phyloP scores from a whole-genome alignment of 495 filamentous ascomycete genomes.

The Penicillium cinerascens region DNA sequence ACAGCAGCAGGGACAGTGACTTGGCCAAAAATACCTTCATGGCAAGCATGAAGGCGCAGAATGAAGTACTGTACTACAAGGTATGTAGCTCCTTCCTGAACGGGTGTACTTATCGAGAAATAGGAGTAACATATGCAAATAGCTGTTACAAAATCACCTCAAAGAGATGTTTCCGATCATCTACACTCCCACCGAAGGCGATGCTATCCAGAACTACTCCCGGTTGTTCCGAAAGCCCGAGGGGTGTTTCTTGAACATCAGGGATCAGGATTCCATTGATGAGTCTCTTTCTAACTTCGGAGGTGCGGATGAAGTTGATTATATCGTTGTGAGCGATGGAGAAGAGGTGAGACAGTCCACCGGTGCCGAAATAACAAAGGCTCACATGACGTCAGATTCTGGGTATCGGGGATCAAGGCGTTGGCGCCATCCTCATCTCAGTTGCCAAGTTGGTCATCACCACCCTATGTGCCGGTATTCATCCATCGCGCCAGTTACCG shows the following conservation, averaged over 20 bases:
- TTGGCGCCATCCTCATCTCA: conserved; percentile 81
- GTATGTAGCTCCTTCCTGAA: not conserved
- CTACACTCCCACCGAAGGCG: conserved; percentile 87
- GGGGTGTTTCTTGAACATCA: conserved; percentile 60
- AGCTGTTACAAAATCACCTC: conserved; percentile 62
- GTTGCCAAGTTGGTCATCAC: conserved; percentile 79
- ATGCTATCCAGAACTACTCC: conserved; percentile 87
- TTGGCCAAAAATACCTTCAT: conserved; percentile 81
- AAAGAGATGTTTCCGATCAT: conserved; percentile 88
- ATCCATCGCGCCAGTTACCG: conserved; percentile 73
- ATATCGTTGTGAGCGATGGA: conserved; percentile 83
- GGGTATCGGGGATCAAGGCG: conserved; percentile 89
- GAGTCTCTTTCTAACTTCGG: conserved; percentile 66
- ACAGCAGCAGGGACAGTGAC: conserved; percentile 53
- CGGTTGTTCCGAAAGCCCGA: conserved; percentile 73
- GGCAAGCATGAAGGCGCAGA: conserved; percentile 77
- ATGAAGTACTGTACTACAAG: conserved; percentile 44
- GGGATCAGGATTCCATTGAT: conserved; percentile 52
- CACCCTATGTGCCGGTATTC: conserved; percentile 80
- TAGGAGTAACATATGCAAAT: not conserved
- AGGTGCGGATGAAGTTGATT: conserved; percentile 70
- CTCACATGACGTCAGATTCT: conserved; percentile 56
- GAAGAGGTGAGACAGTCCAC: conserved; percentile 45
- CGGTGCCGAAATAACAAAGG: conserved; percentile 13
- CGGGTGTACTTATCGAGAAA: not conserved